Base-by-base conservation (phyloP, 73 alveolate species). In the Tetrahymena borealis region DNA sequence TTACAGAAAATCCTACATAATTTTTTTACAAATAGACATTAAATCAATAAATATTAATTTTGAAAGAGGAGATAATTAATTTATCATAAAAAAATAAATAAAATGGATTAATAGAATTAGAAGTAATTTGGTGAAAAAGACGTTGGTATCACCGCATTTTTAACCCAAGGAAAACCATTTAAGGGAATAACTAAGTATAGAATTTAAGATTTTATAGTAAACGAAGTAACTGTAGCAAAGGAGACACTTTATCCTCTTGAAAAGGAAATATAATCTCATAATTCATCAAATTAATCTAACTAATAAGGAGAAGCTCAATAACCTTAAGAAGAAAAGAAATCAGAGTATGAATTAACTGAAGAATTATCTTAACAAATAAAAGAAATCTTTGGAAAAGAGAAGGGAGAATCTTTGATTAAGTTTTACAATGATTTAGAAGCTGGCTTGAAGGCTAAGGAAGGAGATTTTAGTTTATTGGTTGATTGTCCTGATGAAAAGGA, bases 151-250 rank as follows among this genome's bases (percentile, higher is more conserved):
- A 77, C 90, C 28, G 33, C 90, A 38, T 94, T 93, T 85, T 79
- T 94, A 11, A 38, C 90, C 15, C 91, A 94, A 24, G 95, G 95
- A 11, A 13, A 40, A 13, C 90, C 78, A 28, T 96, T 98, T 79
- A 94, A 95, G 90, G 98, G 99, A 90, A 95, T 96, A 32, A 60
- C 97, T 91, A 98, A 98, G 96, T 99, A 97, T 91, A 94, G 99
- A 91, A 96, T 95, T 94, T 92, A 98, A 28, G 99, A 98, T 95
- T 98, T 98, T 95, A 97, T 98, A 33, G 99, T 98, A 35, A 97
- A 98, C 91, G 99, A 98, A 94, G 98, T 98, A 28, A 99, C 97
- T 40, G 91, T 94, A 33, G 94, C 95, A 37, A 99, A 99, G 79
- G 94, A 97, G 43, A 97, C 98, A 13, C 98, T 97, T 33, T 93